These are phyloP conservation scores for Leccinum barrowsii DNA, from an alignment of 768 basidiomycete genomes.

Conservation along the genomic window DNA sequence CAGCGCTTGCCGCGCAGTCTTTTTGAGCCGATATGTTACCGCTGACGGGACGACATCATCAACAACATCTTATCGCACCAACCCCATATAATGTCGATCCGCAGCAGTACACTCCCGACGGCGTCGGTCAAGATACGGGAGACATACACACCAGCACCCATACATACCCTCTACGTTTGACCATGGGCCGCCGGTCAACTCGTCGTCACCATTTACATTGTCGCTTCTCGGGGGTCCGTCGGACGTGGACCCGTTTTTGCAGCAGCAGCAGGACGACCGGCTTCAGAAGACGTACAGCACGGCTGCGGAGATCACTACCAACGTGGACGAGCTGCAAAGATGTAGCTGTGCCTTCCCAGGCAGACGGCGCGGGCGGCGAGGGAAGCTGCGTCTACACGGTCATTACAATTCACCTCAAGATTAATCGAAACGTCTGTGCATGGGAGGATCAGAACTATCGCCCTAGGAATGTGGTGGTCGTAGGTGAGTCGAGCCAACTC, in stretches of 20 bases:
- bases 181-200: constrained; percentile 20
- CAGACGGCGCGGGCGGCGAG: too few relatives aligned
- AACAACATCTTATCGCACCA: constrained; percentile 28
- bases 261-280: constrained; percentile 38
- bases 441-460: too few relatives aligned
- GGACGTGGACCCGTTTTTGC: constrained; percentile 30
- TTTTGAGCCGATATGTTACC: constrained; percentile 24
- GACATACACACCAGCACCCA: constrained; percentile 4
- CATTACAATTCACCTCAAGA: too few relatives aligned
- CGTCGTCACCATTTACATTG: constrained; percentile 22
- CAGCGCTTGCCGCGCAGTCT: constrained; percentile 35
- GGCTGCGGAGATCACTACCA: constrained; percentile 62
- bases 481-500: too few relatives aligned
- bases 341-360: too few relatives aligned
- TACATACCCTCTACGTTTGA: constrained; percentile 16
- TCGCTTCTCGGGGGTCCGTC: constrained; percentile 24
- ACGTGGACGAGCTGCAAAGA: constrained; percentile 66
- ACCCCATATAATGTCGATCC: constrained; percentile 24
- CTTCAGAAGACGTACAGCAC: constrained; percentile 57
- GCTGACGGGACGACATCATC: constrained; percentile 14
- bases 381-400: too few relatives aligned
- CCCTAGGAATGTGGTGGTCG: too few relatives aligned
- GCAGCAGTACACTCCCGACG: constrained; percentile 4
- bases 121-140: not conserved
- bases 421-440: too few relatives aligned